Evolutionary conservation across 2,329 filamentous ascomycete species (phyloP).

Genomic region (Penicillium sp.): DNA sequence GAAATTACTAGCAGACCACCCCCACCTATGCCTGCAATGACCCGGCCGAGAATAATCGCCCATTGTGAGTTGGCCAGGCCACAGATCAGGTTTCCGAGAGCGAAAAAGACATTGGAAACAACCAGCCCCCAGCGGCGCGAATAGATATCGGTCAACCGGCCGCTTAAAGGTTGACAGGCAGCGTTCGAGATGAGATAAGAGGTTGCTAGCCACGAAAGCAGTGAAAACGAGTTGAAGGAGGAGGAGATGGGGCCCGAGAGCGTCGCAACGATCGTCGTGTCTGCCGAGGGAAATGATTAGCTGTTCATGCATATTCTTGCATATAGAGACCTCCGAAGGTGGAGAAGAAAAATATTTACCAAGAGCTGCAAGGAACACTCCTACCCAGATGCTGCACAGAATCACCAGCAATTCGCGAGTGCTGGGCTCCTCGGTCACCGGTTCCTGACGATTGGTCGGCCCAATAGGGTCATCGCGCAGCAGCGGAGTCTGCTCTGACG

Average conservation of each 20-base stretch:
- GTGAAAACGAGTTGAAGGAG: conserved; percentile 77
- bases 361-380: conserved; percentile 61
- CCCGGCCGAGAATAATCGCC: conserved; percentile 75
- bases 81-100: conserved; percentile 78
- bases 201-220: conserved; percentile 86
- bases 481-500: conserved; percentile 39
- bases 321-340: neutral
- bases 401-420: conserved; percentile 54
- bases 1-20: conserved; percentile 77
- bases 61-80: conserved; percentile 69
- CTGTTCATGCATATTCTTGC: neutral
- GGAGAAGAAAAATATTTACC: conserved; percentile 37
- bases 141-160: conserved; percentile 86
- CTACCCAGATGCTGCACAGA: conserved; percentile 56
- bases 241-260: conserved; percentile 81
- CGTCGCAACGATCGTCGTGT: conserved; percentile 84
- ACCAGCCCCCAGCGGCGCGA: conserved; percentile 77
- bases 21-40: conserved; percentile 81
- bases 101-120: conserved; percentile 81
- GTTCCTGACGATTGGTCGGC: conserved; percentile 17
- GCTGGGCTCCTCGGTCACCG: conserved; percentile 50
- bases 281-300: conserved; percentile 41
- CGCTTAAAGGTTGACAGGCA: conserved; percentile 82
- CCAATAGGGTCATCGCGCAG: conserved; percentile 25
- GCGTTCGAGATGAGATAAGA: conserved; percentile 89